Conservation (phyloP, 202 grass and related monocot species). For the Carex arenaria region DNA sequence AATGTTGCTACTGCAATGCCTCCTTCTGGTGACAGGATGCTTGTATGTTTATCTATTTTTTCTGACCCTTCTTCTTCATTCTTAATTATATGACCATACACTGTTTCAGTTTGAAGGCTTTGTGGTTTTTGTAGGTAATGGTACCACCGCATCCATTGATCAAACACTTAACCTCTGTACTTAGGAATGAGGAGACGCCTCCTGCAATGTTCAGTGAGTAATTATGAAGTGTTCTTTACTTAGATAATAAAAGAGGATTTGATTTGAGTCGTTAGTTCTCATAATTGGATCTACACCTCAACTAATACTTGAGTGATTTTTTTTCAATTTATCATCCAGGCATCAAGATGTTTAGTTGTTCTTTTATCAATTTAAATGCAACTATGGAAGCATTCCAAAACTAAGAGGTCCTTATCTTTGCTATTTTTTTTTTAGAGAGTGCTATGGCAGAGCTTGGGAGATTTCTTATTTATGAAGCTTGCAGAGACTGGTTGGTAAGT, state of each 20-base stretch:
- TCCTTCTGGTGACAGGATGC: slow-evolving; percentile 63
- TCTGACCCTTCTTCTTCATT: not conserved
- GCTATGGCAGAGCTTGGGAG: slow-evolving; percentile 97
- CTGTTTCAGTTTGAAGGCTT: not conserved
- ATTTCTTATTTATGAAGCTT: slow-evolving; percentile 90
- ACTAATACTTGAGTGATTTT: not conserved
- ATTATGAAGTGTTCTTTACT: slow-evolving; percentile 10
- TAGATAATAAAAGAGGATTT: not conserved
- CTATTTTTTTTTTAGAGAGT: slow-evolving; percentile 47
- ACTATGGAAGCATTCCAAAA: not conserved
- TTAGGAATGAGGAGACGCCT: slow-evolving; percentile 95
- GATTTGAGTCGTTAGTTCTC: not conserved
- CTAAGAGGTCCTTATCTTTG: not conserved
- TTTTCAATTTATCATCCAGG: not conserved
- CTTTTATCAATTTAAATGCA: slow-evolving; percentile 6
- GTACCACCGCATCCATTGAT: slow-evolving; percentile 95
- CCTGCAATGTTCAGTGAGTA: slow-evolving; percentile 82
- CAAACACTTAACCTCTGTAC: slow-evolving; percentile 94
- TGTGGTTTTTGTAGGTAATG: slow-evolving; percentile 58
- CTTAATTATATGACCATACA: slow-evolving; percentile 15
- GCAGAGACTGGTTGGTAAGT: slow-evolving; percentile 91
- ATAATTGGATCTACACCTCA: not conserved
- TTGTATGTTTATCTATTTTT: slow-evolving; percentile 44
- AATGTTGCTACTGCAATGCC: slow-evolving; percentile 32
- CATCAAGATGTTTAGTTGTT: not conserved